A percentile compares a stretch with the other conserved stretches of the same genome.
These are phyloP conservation scores for Citrullus amarus DNA, from an alignment of 306 rosid genomes.

Conservation along the genomic window DNA sequence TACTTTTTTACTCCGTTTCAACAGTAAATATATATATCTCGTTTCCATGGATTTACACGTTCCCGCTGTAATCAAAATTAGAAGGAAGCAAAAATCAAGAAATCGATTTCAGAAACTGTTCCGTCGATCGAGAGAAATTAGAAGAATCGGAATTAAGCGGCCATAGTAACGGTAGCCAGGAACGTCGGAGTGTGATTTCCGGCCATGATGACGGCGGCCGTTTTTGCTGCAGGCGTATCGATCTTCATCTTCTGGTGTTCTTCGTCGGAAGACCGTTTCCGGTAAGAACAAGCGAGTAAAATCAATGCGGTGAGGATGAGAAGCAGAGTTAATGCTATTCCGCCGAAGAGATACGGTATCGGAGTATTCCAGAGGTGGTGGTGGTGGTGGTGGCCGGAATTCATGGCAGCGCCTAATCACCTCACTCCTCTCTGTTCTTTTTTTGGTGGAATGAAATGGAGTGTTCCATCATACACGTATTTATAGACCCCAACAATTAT, in stretches of 20 bases:
- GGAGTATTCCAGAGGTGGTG: constrained; percentile 55
- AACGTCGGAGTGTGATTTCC: constrained; percentile 34
- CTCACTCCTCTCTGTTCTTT: not conserved
- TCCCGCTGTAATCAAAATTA: not conserved
- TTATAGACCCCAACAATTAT: not conserved
- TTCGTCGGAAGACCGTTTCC: constrained; percentile 16
- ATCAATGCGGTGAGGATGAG: constrained; percentile 55
- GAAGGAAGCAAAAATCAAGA: not conserved
- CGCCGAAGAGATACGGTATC: constrained; percentile 69
- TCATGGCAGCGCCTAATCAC: not conserved
- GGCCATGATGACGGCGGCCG: constrained; percentile 30
- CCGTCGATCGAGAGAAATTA: not conserved
- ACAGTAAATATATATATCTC: too few species aligned
- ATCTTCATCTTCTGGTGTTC: constrained; percentile 9
- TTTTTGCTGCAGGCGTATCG: not conserved
- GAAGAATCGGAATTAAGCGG: not conserved
- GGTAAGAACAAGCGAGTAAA: constrained; percentile 52
- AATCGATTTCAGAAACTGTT: not conserved
- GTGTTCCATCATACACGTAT: too few species aligned
- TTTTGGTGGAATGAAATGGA: not conserved
- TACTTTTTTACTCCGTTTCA: too few species aligned
- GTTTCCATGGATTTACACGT: not conserved
- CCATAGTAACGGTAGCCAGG: constrained; percentile 21
- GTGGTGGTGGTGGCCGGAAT: constrained; percentile 4
- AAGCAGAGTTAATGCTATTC: constrained; percentile 38